phyloP scores from a whole-genome alignment of 345 rosid genomes.

The Punica granatum region DNA sequence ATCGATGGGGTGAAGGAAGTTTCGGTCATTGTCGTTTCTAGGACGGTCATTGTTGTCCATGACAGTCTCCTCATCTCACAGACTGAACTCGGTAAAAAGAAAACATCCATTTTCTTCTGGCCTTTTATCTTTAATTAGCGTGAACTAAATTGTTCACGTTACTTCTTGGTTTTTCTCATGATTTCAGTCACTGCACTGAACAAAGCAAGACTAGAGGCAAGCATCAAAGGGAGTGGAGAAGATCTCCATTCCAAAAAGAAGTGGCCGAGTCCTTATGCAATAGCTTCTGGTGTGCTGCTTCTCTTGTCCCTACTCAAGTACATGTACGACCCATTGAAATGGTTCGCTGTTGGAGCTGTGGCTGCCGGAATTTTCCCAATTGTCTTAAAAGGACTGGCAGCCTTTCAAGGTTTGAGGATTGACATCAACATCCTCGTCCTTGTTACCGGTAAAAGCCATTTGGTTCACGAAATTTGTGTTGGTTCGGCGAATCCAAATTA shows the following conservation, averaged over 20 bases:
- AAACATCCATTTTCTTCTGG: neutral
- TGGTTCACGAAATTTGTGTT: neutral
- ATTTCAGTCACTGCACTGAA: slow-evolving; percentile 68
- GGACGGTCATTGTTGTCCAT: slow-evolving; percentile 80
- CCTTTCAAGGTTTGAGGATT: slow-evolving; percentile 40
- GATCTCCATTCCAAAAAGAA: slow-evolving; percentile 33
- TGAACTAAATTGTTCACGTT: neutral
- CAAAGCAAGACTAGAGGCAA: slow-evolving; percentile 78
- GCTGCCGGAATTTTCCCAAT: slow-evolving; percentile 58
- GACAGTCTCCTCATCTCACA: slow-evolving; percentile 56
- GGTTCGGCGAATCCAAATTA: neutral
- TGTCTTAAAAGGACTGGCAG: slow-evolving; percentile 35
- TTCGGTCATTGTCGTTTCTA: slow-evolving; percentile 66
- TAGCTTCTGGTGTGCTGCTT: slow-evolving; percentile 54
- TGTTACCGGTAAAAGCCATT: slow-evolving; percentile 45
- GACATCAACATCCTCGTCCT: slow-evolving; percentile 68
- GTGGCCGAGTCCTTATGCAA: slow-evolving; percentile 85
- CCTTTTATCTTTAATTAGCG: neutral
- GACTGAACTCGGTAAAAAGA: slow-evolving; percentile 49
- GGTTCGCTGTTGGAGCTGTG: slow-evolving; percentile 72
- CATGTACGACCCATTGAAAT: slow-evolving; percentile 48
- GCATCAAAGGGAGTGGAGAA: slow-evolving; percentile 51
- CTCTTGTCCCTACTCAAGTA: slow-evolving; percentile 49
- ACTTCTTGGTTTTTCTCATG: neutral
- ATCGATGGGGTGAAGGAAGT: slow-evolving; percentile 58